These are phyloP conservation scores for Rusavskia elegans DNA, from an alignment of 495 filamentous ascomycete species.

Conservation along the genomic window DNA sequence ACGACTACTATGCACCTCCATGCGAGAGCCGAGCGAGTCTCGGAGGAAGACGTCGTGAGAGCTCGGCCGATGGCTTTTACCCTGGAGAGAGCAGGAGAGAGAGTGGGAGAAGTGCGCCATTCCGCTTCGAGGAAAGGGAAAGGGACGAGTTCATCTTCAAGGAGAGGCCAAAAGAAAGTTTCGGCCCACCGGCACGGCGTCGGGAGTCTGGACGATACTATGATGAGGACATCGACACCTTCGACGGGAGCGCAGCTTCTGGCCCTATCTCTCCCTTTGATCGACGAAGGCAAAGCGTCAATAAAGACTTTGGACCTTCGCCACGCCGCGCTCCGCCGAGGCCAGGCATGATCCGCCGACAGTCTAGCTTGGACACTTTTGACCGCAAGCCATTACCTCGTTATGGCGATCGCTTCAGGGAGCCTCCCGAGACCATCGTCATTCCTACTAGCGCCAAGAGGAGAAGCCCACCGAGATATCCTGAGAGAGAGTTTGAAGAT, in stretches of 20 bases:
- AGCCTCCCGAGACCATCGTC: constrained; percentile 21
- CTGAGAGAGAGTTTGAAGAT: constrained; percentile 40
- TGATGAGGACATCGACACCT: constrained; percentile 31
- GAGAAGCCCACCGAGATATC: constrained; percentile 26
- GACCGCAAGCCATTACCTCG: constrained; percentile 46
- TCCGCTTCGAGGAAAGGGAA: constrained; percentile 31
- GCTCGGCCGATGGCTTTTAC: constrained; percentile 19
- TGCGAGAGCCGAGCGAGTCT: constrained; percentile 9
- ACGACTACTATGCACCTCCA: constrained; percentile 12
- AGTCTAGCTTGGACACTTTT: constrained; percentile 57
- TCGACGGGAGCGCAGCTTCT: constrained; percentile 14
- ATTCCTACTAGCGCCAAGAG: constrained; percentile 20
- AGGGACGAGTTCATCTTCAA: constrained; percentile 35
- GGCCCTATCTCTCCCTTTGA: constrained; percentile 25
- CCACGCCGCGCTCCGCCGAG: constrained; percentile 23
- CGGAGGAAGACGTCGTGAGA: constrained; percentile 10
- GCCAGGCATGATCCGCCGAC: constrained; percentile 45
- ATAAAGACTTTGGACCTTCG: constrained; percentile 1
- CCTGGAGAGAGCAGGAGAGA: constrained; percentile 4
- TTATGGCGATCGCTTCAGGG: constrained; percentile 31
- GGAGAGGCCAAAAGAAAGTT: constrained; percentile 23
- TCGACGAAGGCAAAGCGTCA: constrained; percentile 21
- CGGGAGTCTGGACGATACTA: constrained; percentile 24
- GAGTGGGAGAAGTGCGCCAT: constrained; percentile 24
- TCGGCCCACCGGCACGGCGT: constrained; percentile 36